phyloP scores from a whole-genome alignment of 352 stramenopile species.

The Globisporangium yorkense region DNA sequence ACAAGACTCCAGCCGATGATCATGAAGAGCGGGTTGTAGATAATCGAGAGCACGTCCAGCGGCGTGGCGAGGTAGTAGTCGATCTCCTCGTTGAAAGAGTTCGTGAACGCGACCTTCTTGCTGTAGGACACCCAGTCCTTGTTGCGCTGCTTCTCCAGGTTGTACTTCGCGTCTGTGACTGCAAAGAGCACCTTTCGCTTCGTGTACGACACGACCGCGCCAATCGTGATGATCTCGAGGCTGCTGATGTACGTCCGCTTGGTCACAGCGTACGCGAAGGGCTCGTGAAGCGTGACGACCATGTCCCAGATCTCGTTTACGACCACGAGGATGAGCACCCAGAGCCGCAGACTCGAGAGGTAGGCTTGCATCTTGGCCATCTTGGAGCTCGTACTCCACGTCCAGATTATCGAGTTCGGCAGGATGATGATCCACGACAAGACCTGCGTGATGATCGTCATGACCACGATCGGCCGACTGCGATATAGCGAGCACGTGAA shows the following conservation, averaged over 20 bases:
- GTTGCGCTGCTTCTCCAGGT: slow-evolving; percentile 24
- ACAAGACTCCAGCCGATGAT: slow-evolving; percentile 21
- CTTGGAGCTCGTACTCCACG: slow-evolving; percentile 26
- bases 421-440: slow-evolving; percentile 48
- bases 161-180: slow-evolving; percentile 22
- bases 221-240: slow-evolving; percentile 26
- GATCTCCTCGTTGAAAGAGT: slow-evolving; percentile 29
- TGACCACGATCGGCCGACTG: slow-evolving; percentile 25
- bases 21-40: slow-evolving; percentile 27
- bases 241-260: slow-evolving; percentile 30
- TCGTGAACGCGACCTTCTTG: slow-evolving; percentile 22
- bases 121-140: slow-evolving; percentile 22
- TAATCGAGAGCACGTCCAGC: slow-evolving; percentile 17
- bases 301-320: slow-evolving; percentile 25
- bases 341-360: slow-evolving; percentile 28
- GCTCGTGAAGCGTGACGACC: slow-evolving; percentile 25
- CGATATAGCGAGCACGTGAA: slow-evolving; percentile 54
- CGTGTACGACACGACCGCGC: slow-evolving; percentile 11
- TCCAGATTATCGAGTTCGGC: slow-evolving; percentile 42
- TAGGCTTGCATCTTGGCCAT: slow-evolving; percentile 28
- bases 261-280: slow-evolving; percentile 24
- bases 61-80: slow-evolving; percentile 16
- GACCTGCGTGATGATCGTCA: slow-evolving; percentile 35
- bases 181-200: slow-evolving; percentile 14
- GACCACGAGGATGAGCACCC: slow-evolving; percentile 26